Base-by-base conservation (phyloP, 257 asterid genomes). In the Handroanthus guayacan region DNA sequence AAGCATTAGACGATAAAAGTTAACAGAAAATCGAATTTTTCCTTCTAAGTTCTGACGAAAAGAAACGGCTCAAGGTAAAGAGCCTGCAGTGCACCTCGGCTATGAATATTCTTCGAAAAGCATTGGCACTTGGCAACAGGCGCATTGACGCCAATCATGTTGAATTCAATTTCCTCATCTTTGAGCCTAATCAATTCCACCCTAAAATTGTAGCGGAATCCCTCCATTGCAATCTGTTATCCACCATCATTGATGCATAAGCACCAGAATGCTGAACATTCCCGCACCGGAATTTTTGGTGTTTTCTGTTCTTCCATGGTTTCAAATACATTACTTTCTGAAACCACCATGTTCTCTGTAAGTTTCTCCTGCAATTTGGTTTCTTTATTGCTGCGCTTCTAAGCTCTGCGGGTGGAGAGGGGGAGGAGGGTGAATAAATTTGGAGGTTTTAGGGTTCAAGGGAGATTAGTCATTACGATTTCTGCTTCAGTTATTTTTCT, bases 41-140 rank as follows among this genome's bases (percentile, higher is more conserved):
- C 52, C 17, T 36, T 51, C 51, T 14, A 7, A 18, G 44, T 39
- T 39, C 44, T 2, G 8, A 41, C 45, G 16, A 25, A 12, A 45
- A 70, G 60, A 14, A 5, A 47, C 0, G 13, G 56, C 38, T 51
- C 7, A n/a, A 25, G 25, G 7, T 4, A 7, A 57, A 12, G n/a
- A 55, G 17, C 39, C 39, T 12, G 0, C 44, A 34, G 6, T 74
- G 36, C 50, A 95, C 99, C 93, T 95, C 99, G 17, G 99, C 81
- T 68, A 95, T 88, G 69, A 95, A 97, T 50, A 95, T 95, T 76
- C 99, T 88, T 39, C 97, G 96, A 64, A 89, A 95, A 58, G 99
- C 97, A 67, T 95, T 95, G 36, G 94, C 99, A 75, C 64, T 95
- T 95, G 36, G 94, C 99, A 75, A 95, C 67, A 16, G 99, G 82